Conservation (phyloP, 2,329 filamentous ascomycete species). For the Mollisia scopiformis region DNA sequence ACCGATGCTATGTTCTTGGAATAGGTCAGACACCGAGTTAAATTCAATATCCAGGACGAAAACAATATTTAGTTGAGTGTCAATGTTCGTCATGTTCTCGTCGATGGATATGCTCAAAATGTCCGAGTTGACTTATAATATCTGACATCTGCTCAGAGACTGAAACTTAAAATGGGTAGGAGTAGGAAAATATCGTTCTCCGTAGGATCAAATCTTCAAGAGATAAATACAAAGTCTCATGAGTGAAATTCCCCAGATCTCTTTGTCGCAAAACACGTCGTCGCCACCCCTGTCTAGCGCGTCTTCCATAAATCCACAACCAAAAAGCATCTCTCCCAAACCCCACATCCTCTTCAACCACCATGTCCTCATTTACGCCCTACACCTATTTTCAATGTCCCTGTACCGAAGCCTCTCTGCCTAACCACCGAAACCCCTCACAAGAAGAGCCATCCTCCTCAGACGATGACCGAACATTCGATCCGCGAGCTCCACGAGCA, state of each 20-base stretch:
- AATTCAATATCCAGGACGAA: background rate
- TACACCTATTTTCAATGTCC: slow-evolving; percentile 72
- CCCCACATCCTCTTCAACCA: slow-evolving; percentile 4
- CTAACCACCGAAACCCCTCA: slow-evolving; percentile 29
- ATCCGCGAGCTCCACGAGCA: slow-evolving; percentile 81
- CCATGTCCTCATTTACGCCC: slow-evolving; percentile 56
- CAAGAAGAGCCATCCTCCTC: slow-evolving; percentile 42
- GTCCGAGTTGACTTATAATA: too few relatives aligned
- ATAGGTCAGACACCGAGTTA: too few relatives aligned
- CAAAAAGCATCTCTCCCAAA: slow-evolving; percentile 9
- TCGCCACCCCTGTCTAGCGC: slow-evolving; percentile 11
- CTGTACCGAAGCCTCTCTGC: slow-evolving; percentile 54
- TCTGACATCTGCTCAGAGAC: background rate
- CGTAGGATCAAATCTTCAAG: too few relatives aligned
- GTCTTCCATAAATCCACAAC: slow-evolving; percentile 7
- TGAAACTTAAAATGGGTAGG: too few relatives aligned
- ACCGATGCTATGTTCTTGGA: too few relatives aligned
- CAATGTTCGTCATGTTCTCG: background rate
- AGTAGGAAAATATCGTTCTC: background rate
- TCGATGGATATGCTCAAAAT: background rate
- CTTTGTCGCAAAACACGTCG: background rate
- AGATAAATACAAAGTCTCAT: too few relatives aligned
- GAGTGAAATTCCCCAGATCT: background rate
- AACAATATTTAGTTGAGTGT: background rate
- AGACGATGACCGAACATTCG: slow-evolving; percentile 79